Conservation (phyloP, 768 basidiomycete species). For the Roridomyces roridus region DNA sequence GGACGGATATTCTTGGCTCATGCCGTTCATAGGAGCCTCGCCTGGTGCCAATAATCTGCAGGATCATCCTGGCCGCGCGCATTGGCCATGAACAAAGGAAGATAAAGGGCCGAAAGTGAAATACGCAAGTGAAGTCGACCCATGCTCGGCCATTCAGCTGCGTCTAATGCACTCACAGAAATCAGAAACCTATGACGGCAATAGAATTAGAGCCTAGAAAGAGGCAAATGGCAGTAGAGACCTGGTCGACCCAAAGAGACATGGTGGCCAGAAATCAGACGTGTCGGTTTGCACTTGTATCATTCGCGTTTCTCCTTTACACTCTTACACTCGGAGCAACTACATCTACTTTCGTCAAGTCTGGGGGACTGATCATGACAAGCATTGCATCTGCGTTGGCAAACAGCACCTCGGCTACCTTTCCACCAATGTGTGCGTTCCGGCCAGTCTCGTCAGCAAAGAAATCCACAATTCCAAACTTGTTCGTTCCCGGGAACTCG, state of each 20-base stretch:
- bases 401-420: constrained; percentile 41
- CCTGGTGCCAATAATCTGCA: no score
- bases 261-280: constrained; percentile 35
- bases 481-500: constrained; percentile 40
- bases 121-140: no score
- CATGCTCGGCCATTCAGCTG: no score
- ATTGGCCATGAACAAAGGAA: no score
- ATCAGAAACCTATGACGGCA: no score
- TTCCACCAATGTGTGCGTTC: constrained; percentile 39
- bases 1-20: no score
- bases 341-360: constrained; percentile 38
- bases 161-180: no score
- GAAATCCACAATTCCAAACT: constrained; percentile 46
- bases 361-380: constrained; percentile 32
- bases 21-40: no score
- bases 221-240: constrained; percentile 25
- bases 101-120: no score
- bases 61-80: no score
- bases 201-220: constrained; percentile 6
- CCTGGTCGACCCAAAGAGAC: constrained; percentile 77
- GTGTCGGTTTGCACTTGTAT: no score
- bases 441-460: constrained; percentile 39
- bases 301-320: not conserved
- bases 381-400: constrained; percentile 39
- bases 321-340: constrained; percentile 37